phyloP scores from a whole-genome alignment of 345 rosid genomes.

The Microcos paniculata region DNA sequence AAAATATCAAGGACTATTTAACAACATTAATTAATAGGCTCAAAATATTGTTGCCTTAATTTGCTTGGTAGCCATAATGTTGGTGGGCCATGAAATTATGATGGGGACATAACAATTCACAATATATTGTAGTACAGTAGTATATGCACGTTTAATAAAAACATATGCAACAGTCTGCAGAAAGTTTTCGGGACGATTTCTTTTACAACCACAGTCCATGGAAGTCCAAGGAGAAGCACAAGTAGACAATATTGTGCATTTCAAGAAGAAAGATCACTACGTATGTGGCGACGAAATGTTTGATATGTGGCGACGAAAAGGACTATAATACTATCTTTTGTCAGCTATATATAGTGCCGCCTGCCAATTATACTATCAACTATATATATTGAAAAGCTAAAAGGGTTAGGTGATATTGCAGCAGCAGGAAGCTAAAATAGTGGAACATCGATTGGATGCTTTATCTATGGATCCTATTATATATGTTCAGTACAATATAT shows the following conservation, averaged over 20 bases:
- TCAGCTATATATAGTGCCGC: not conserved
- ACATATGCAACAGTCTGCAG: too few relatives aligned
- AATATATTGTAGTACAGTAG: too few relatives aligned
- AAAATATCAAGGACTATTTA: too few relatives aligned
- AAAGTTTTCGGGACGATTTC: not conserved
- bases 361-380: not conserved
- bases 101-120: too few relatives aligned
- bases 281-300: not conserved
- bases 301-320: not conserved
- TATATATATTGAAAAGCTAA: not conserved
- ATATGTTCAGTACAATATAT: not conserved
- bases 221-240: not conserved
- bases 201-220: not conserved
- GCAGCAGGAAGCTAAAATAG: not conserved
- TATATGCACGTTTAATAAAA: too few relatives aligned
- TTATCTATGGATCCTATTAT: not conserved
- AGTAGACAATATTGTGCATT: slow-evolving; percentile 8
- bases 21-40: too few relatives aligned
- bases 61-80: too few relatives aligned
- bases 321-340: not conserved
- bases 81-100: too few relatives aligned
- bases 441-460: not conserved
- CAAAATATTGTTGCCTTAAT: too few relatives aligned
- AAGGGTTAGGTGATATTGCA: not conserved
- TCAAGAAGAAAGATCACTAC: not conserved